phyloP scores from a whole-genome alignment of 1,284 basidiomycete genomes.

The Leccinum solheimii region DNA sequence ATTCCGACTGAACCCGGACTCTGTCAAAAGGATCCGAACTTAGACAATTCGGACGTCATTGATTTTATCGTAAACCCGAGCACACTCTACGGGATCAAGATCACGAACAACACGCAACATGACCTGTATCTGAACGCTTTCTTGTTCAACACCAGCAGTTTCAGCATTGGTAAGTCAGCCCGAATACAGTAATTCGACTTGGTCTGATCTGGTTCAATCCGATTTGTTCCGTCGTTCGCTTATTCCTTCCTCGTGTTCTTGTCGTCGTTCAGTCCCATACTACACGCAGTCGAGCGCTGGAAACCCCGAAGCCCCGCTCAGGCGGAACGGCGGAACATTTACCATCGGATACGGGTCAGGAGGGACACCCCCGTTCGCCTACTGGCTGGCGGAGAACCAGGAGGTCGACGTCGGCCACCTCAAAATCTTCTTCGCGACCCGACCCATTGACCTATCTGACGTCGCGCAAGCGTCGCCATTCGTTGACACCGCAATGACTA shows the following conservation, averaged over 20 bases:
- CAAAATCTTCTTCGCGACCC: neutral
- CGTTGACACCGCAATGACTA: neutral
- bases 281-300: slow-evolving; percentile 11
- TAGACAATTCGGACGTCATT: slow-evolving; percentile 9
- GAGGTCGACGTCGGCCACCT: neutral
- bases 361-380: neutral
- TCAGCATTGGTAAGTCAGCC: slow-evolving; percentile 17
- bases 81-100: slow-evolving; percentile 16
- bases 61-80: slow-evolving; percentile 19
- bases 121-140: slow-evolving; percentile 27
- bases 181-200: no score
- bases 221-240: neutral
- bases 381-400: neutral
- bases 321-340: neutral
- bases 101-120: slow-evolving; percentile 21
- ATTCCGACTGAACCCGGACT: slow-evolving; percentile 8
- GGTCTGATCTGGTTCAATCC: no score
- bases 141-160: slow-evolving; percentile 22
- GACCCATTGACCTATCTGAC: neutral
- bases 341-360: neutral
- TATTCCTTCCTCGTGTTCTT: neutral
- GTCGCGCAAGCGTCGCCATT: neutral
- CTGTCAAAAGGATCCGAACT: neutral
- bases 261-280: slow-evolving; percentile 10
- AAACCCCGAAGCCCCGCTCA: neutral